Evolutionary conservation across 345 rosid genomes (phyloP).

Genomic region (Eucalyptus decipiens): DNA sequence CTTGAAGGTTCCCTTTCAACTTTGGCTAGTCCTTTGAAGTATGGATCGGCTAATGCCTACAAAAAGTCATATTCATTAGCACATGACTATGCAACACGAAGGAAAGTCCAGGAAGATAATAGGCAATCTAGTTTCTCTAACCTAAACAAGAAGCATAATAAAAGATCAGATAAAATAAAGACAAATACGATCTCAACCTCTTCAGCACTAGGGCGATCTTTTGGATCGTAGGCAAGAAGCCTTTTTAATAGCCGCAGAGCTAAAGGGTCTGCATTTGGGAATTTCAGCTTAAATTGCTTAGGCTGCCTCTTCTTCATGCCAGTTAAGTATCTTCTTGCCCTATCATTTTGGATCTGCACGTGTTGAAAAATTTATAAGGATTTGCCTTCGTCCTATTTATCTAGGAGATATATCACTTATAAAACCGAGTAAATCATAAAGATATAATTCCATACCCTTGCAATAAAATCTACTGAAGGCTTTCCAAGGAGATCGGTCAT

Average conservation of each 20-base stretch:
- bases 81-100: background rate
- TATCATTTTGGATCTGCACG: slow-evolving; percentile 67
- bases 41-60: slow-evolving; percentile 83
- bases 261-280: slow-evolving; percentile 75
- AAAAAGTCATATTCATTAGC: background rate
- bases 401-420: background rate
- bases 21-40: slow-evolving; percentile 74
- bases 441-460: slow-evolving; percentile 26
- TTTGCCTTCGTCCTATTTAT: background rate
- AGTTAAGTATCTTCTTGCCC: slow-evolving; percentile 84
- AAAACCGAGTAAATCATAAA: background rate
- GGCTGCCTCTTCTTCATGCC: slow-evolving; percentile 86
- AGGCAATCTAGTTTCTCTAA: background rate
- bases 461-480: slow-evolving; percentile 64
- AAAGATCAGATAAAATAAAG: background rate
- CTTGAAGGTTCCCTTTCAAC: slow-evolving; percentile 86
- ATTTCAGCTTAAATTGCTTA: slow-evolving; percentile 46
- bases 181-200: slow-evolving; percentile 26
- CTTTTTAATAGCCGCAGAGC: slow-evolving; percentile 54
- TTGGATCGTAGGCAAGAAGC: slow-evolving; percentile 85
- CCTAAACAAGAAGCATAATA: background rate
- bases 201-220: slow-evolving; percentile 79
- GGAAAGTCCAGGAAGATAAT: background rate
- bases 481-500: slow-evolving; percentile 94
- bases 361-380: background rate